phyloP scores from a whole-genome alignment of 306 rosid genomes.

The Astragalus membranaceus region DNA sequence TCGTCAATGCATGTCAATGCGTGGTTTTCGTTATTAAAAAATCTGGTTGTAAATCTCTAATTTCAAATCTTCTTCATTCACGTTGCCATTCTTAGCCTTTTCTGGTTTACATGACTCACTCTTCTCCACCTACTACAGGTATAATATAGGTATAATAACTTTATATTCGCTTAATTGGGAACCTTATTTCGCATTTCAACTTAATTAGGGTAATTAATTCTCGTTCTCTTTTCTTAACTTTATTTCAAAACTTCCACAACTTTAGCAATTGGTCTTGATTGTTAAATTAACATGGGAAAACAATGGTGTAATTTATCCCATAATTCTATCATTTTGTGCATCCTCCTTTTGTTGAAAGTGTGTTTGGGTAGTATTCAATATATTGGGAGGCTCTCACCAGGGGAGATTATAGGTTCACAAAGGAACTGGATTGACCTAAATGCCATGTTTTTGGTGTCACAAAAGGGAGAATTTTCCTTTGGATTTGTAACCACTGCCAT shows the following conservation, averaged over 20 bases:
- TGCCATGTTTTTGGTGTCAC: constrained; percentile 56
- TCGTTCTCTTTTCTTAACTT: background rate
- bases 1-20: too few relatives aligned
- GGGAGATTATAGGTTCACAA: constrained; percentile 39
- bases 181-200: too few relatives aligned
- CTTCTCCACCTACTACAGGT: too few relatives aligned
- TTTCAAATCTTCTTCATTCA: background rate
- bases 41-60: too few relatives aligned
- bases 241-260: background rate
- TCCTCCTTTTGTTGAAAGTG: constrained; percentile 18
- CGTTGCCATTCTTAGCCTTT: background rate
- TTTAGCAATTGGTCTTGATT: too few relatives aligned
- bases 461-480: constrained; percentile 35
- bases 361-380: constrained; percentile 25
- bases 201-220: too few relatives aligned
- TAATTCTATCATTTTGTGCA: background rate
- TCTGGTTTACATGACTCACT: background rate
- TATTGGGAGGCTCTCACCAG: constrained; percentile 33
- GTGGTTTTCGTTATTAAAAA: background rate
- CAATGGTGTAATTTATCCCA: background rate
- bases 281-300: constrained; percentile 15
- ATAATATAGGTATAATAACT: too few relatives aligned
- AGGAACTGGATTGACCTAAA: constrained; percentile 52
- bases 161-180: too few relatives aligned
- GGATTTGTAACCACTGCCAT: constrained; percentile 46